Percentiles rank a stretch among this genome's conserved stretches.
Evolutionary conservation across 331 rosid genomes (phyloP).

Genomic region (Pyracantha coccinea): DNA sequence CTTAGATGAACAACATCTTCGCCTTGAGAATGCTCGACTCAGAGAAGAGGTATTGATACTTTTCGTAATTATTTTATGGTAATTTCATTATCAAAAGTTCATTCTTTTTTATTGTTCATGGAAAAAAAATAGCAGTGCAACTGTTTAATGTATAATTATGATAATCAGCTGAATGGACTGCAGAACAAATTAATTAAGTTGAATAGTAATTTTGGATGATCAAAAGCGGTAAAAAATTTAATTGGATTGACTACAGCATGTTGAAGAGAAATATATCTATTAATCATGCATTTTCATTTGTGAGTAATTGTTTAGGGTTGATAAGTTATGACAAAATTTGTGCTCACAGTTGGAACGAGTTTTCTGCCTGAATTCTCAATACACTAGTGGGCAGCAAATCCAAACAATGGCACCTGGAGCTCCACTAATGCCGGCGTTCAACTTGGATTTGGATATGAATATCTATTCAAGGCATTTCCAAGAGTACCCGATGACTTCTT

Average conservation of each 20-base stretch:
- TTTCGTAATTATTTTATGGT: neutral
- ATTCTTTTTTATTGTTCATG: neutral
- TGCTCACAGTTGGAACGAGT: slow-evolving; percentile 60
- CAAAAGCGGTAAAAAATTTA: neutral
- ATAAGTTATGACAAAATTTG: neutral
- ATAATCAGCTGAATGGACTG: neutral
- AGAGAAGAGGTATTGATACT: slow-evolving; percentile 61
- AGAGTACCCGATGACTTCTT: slow-evolving; percentile 34
- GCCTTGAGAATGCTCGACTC: slow-evolving; percentile 75
- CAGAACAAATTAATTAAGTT: neutral
- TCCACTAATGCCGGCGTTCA: slow-evolving; percentile 38
- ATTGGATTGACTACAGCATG: neutral
- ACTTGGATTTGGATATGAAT: slow-evolving; percentile 85
- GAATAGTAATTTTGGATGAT: neutral
- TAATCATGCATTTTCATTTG: neutral
- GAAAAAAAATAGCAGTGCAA: neutral
- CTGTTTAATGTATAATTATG: neutral
- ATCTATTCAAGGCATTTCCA: slow-evolving; percentile 66
- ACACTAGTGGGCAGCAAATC: slow-evolving; percentile 47
- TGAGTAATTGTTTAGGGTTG: neutral
- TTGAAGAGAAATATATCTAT: neutral
- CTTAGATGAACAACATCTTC: slow-evolving; percentile 78
- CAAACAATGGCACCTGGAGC: slow-evolving; percentile 36
- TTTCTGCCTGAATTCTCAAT: slow-evolving; percentile 65
- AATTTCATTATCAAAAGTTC: neutral